Evolutionary conservation across 306 rosid species (phyloP), one percentile per base, ranked within the genome.

Genomic region (Prosopis cineraria): DNA sequence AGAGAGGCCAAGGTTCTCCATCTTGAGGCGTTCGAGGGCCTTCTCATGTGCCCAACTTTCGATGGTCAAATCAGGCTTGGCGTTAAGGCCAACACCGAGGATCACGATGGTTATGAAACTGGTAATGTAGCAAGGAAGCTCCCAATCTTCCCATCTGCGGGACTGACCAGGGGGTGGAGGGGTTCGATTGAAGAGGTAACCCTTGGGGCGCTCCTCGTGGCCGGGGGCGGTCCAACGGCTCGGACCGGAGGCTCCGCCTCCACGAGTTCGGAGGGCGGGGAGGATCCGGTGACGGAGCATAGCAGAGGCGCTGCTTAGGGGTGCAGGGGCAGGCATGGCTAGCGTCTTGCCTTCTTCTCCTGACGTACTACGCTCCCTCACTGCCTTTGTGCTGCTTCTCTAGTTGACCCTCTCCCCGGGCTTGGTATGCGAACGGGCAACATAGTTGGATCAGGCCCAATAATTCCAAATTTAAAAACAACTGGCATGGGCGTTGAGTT

Each of bases 91-190:
- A 22, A 95, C 99, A 30, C 99, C 99, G 14, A 95, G 99, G 78
- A 95, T 95, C 27, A 95, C 99, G 81, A 95, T 93, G 67, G 99
- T 88, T 75, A 96, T 94, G 84, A 96, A 96, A 81, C 99, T 96
- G 10, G 99, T 91, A 82, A 96, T 71, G 84, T 96, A 96, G 92
- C 99, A 96, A 7, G 99, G 99, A 2, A 96, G 92, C 70, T 96
- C 99, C 99, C 99, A 96, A 41, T 96, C 99, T 70, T 96, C 99
- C 99, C 99, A 96, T 66, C 87, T 91, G 7, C 99, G 98, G 6
- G 98, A 68, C 72, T 93, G 81, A 3, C 99, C 99, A 0, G 93
- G 87, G 3, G 98, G 87, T 0, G 16, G 87, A 0, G 99, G 98
- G 19, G 94, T 87, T 39, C 96, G 84, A 84, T 91, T 96, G 84